These are phyloP conservation scores for Corchorus olitorius DNA, from an alignment of 345 rosid genomes.

Conservation along the genomic window DNA sequence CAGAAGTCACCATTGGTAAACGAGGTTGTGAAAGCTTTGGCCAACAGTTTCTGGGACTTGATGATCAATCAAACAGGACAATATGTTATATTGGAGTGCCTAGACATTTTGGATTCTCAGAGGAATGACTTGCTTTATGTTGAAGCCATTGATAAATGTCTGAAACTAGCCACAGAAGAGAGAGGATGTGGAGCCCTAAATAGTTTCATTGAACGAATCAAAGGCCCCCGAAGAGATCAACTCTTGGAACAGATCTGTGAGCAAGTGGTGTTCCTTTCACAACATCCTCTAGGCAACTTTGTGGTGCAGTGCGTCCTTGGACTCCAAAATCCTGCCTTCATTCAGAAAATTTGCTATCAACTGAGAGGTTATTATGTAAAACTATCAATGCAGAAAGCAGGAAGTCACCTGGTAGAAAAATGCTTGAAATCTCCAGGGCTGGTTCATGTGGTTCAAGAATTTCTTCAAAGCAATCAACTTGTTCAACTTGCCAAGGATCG, in stretches of 20 bases:
- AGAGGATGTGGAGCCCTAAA: background rate
- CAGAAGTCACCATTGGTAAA: background rate
- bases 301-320: background rate
- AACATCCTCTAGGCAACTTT: background rate
- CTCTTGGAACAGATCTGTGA: background rate
- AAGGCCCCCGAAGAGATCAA: slow-evolving; percentile 7
- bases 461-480: background rate
- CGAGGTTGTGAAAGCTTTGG: background rate
- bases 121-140: background rate
- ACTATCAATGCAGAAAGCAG: background rate
- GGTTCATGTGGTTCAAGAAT: background rate
- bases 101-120: background rate
- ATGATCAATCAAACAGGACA: background rate
- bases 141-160: background rate
- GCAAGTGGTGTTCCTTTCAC: background rate
- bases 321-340: background rate
- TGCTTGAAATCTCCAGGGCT: background rate
- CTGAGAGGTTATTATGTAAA: background rate
- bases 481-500: background rate
- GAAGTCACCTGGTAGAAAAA: slow-evolving; percentile 7
- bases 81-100: background rate
- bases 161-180: background rate
- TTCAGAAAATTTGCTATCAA: background rate
- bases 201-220: background rate
- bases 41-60: background rate